A percentile compares a stretch with the other conserved stretches of the same genome.
Conservation (phyloP, 495 filamentous ascomycete genomes). For the Alectoria sarmentosa region DNA sequence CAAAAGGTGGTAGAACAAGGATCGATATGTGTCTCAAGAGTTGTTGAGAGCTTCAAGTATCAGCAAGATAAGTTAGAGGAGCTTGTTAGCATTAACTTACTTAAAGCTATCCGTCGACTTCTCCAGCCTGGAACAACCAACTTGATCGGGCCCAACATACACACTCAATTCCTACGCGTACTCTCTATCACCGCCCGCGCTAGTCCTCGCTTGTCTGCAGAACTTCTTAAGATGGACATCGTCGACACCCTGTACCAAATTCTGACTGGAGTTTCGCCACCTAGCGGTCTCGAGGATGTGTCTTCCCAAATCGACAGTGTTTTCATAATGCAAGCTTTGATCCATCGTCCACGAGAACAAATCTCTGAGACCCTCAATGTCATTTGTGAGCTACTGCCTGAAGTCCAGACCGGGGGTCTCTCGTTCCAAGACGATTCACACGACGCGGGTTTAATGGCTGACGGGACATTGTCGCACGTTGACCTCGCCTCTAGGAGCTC, state of each 20-base stretch:
- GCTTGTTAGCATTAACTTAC: conserved; percentile 77
- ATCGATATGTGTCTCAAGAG: conserved; percentile 90
- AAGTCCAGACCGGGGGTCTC: conserved; percentile 45
- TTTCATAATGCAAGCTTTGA: conserved; percentile 96
- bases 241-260: conserved; percentile 98
- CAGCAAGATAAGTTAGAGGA: conserved; percentile 83
- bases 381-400: conserved; percentile 89
- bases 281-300: conserved; percentile 68
- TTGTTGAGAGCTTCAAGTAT: conserved; percentile 93
- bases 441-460: conserved; percentile 41
- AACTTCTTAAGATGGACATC: conserved; percentile 92
- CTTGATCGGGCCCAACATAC: conserved; percentile 87
- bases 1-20: conserved; percentile 96
- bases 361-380: conserved; percentile 97
- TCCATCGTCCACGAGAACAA: conserved; percentile 94
- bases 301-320: conserved; percentile 93
- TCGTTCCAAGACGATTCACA: conserved; percentile 47
- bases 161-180: conserved; percentile 92
- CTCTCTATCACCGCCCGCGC: conserved; percentile 81
- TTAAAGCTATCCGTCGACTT: conserved; percentile 81
- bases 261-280: conserved; percentile 90
- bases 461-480: conserved; percentile 33
- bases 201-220: conserved; percentile 79
- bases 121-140: conserved; percentile 93
- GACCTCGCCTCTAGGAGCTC: conserved; percentile 48